Conservation (phyloP, 495 filamentous ascomycete species). For the Astrothelium macrocarpum region DNA sequence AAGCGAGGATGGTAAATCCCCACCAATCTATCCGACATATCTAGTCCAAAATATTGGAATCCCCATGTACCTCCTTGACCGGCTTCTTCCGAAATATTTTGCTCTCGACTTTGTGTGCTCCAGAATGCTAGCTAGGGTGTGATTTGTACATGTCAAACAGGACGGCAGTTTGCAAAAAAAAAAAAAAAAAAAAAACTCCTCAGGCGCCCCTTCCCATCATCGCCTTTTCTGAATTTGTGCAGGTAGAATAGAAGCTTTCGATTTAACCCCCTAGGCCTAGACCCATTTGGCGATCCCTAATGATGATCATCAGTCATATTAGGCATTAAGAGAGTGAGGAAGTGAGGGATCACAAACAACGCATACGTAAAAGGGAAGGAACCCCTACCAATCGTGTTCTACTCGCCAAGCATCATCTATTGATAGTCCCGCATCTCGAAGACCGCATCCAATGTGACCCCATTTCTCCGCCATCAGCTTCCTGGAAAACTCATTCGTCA, state of each 20-base stretch:
- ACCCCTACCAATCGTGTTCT: conserved; percentile 8
- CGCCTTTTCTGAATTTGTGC: background rate
- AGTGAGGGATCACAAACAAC: background rate
- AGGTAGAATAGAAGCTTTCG: no score
- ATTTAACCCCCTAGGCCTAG: no score
- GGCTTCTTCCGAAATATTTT: background rate
- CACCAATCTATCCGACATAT: conserved; percentile 6
- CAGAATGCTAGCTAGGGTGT: background rate
- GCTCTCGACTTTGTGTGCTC: background rate
- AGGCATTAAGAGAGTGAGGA: background rate
- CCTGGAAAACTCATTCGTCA: conserved; percentile 45
- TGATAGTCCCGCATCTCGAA: conserved; percentile 9
- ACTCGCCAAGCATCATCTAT: conserved; percentile 9
- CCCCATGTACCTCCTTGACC: background rate
- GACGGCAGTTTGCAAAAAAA: background rate
- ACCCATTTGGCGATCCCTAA: conserved; percentile 5
- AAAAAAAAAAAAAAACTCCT: no score
- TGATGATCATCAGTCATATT: background rate
- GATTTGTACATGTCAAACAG: background rate
- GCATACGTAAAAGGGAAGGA: background rate
- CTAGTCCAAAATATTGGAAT: background rate
- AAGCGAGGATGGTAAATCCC: background rate
- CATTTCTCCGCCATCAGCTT: conserved; percentile 27
- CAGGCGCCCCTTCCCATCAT: background rate
- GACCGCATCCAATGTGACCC: conserved; percentile 10